A percentile compares a stretch with the other conserved stretches of the same genome.
These are phyloP conservation scores for Penicillium paxilli DNA, from an alignment of 495 filamentous ascomycete species.

Conservation along the genomic window DNA sequence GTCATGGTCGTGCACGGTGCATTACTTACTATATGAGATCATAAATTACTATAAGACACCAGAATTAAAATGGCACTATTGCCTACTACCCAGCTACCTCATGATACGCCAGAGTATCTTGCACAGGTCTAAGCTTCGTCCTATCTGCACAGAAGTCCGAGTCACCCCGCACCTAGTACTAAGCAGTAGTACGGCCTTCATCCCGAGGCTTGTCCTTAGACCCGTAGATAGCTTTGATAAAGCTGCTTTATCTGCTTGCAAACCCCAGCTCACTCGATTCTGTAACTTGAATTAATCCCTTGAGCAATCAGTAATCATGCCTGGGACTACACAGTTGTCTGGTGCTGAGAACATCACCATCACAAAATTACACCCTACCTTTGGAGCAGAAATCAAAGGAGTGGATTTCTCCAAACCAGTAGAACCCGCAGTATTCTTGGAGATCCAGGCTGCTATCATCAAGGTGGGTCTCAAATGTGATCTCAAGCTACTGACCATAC, in stretches of 20 bases:
- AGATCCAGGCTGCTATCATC: conserved; percentile 26
- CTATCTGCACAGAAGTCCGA: conserved; percentile 12
- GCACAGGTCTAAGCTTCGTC: not conserved
- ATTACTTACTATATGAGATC: no score
- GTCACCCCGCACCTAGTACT: conserved; percentile 2
- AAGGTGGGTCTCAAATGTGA: conserved; percentile 15
- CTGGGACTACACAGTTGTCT: not conserved
- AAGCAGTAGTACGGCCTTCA: conserved; percentile 13
- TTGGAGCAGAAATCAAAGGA: conserved; percentile 53
- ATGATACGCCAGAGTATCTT: no score
- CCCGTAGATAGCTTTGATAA: not conserved
- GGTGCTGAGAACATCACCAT: conserved; percentile 20
- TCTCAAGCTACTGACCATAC: not conserved
- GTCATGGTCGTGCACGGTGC: no score
- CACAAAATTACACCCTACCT: conserved; percentile 52
- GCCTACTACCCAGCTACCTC: no score
- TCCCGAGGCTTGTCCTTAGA: conserved; percentile 3
- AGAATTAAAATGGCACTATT: no score
- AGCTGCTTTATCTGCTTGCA: not conserved
- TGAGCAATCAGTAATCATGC: conserved; percentile 2
- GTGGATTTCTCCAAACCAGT: conserved; percentile 48
- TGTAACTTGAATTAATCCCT: no score
- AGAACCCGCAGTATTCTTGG: conserved; percentile 43
- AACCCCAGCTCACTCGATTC: not conserved
- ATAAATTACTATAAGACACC: no score